A percentile compares a stretch with the other conserved stretches of the same genome.
Evolutionary conservation across 208 protist genomes (phyloP).

Genomic region (Angomonas deanei): DNA sequence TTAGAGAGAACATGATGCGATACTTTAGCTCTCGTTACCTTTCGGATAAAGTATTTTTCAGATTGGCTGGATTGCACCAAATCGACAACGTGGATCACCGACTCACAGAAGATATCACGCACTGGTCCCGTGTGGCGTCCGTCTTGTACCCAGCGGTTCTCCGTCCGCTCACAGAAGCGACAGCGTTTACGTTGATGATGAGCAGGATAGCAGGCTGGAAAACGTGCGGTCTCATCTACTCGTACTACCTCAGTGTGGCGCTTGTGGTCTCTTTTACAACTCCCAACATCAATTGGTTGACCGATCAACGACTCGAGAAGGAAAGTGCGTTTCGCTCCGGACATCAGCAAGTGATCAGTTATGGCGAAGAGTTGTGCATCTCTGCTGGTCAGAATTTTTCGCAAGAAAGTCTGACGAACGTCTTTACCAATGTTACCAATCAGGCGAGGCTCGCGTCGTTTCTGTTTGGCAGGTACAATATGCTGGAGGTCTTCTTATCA

Average conservation of each 20-base stretch:
- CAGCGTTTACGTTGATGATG: conserved; percentile 46
- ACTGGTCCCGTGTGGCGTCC: conserved; percentile 28
- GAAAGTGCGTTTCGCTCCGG: conserved; percentile 38
- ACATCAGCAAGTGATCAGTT: conserved; percentile 39
- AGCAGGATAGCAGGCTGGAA: conserved; percentile 17
- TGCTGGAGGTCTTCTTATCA: conserved; percentile 44
- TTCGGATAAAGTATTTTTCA: conserved; percentile 58
- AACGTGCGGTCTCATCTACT: conserved; percentile 19
- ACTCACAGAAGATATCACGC: conserved; percentile 55
- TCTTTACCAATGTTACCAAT: conserved; percentile 37
- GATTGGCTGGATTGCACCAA: conserved; percentile 35
- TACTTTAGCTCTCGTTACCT: conserved; percentile 62
- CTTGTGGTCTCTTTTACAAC: conserved; percentile 16
- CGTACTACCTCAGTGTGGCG: conserved; percentile 42
- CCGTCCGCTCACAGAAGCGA: conserved; percentile 40
- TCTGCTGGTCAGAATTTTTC: conserved; percentile 35
- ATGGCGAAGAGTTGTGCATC: conserved; percentile 61
- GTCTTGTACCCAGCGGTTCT: conserved; percentile 38
- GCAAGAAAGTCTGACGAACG: conserved; percentile 23
- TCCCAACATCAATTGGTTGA: conserved; percentile 45
- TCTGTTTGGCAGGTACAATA: conserved; percentile 38
- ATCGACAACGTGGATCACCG: conserved; percentile 59
- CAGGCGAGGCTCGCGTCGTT: conserved; percentile 43
- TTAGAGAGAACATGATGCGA: conserved; percentile 52
- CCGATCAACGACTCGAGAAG: conserved; percentile 32